These are phyloP conservation scores for Lachancea fermentati DNA, from an alignment of 805 yeast genomes.

Conservation along the genomic window DNA sequence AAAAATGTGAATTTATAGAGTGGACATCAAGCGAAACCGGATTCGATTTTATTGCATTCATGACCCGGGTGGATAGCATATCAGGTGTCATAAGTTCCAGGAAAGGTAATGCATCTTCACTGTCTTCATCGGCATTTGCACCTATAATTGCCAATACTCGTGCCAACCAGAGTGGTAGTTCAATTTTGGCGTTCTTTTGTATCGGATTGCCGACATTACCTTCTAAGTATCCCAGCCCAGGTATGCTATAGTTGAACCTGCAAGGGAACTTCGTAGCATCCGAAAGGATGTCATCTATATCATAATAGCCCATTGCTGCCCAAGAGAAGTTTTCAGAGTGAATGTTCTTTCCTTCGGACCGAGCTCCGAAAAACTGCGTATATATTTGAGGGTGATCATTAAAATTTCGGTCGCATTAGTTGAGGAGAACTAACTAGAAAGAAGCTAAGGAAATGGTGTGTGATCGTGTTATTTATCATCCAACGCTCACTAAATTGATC, in stretches of 20 bases:
- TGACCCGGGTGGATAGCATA: constrained; percentile 54
- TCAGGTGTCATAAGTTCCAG: constrained; percentile 68
- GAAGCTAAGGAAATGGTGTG: constrained; percentile 45
- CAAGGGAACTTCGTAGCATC: constrained; percentile 74
- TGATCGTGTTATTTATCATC: constrained; percentile 69
- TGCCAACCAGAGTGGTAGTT: constrained; percentile 87
- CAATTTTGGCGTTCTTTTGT: constrained; percentile 54
- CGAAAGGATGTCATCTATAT: constrained; percentile 69
- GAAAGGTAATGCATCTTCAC: constrained; percentile 41
- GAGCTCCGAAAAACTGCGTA: background rate
- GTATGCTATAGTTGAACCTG: constrained; percentile 68
- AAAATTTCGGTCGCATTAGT: too few relatives aligned
- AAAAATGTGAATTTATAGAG: constrained; percentile 59
- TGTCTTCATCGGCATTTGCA: constrained; percentile 25
- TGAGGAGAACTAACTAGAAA: background rate
- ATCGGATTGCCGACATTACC: constrained; percentile 64
- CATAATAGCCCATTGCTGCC: constrained; percentile 53
- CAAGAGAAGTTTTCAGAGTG: background rate
- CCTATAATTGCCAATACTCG: constrained; percentile 58
- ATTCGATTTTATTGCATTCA: constrained; percentile 78
- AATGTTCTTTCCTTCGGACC: background rate
- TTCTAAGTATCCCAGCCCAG: constrained; percentile 83
- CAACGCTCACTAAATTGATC: constrained; percentile 56
- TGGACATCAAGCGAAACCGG: constrained; percentile 63
- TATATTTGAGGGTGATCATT: background rate